Evolutionary conservation across 345 rosid genomes (phyloP).

Genomic region (Lepidium sativum): DNA sequence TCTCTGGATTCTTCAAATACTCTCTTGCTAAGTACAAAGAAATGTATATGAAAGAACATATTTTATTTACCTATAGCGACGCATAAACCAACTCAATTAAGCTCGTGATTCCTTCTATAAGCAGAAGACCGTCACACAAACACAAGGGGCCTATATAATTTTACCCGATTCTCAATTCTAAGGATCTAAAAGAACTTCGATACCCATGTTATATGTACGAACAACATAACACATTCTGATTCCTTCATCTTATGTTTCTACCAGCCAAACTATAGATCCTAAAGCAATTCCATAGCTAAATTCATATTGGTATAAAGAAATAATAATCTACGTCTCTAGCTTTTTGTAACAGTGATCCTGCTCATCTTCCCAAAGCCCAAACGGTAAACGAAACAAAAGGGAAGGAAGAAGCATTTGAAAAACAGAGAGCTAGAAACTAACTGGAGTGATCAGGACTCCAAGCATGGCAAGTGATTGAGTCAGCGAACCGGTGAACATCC

Average conservation of each 20-base stretch:
- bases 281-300: not conserved
- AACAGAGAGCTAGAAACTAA: constrained; percentile 12
- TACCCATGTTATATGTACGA: not conserved
- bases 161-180: not conserved
- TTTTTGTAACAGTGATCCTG: not conserved
- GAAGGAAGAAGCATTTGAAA: not conserved
- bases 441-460: constrained; percentile 95
- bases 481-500: constrained; percentile 76
- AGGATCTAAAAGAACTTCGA: not conserved
- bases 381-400: not conserved
- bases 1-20: not conserved
- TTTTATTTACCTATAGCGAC: not conserved
- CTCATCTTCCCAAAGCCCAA: not conserved
- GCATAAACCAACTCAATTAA: not conserved
- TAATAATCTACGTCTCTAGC: not conserved
- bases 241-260: not conserved
- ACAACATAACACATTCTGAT: not conserved
- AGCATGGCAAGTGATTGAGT: constrained; percentile 89
- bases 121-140: not conserved
- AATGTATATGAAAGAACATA: not conserved
- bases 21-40: not conserved
- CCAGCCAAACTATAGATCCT: not conserved
- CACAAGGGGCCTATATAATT: not conserved
- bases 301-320: not conserved
- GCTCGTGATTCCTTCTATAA: not conserved